Evolutionary conservation across 306 rosid genomes (phyloP), one percentile per base, ranked within the genome.

Genomic region (Prunus mongolica): DNA sequence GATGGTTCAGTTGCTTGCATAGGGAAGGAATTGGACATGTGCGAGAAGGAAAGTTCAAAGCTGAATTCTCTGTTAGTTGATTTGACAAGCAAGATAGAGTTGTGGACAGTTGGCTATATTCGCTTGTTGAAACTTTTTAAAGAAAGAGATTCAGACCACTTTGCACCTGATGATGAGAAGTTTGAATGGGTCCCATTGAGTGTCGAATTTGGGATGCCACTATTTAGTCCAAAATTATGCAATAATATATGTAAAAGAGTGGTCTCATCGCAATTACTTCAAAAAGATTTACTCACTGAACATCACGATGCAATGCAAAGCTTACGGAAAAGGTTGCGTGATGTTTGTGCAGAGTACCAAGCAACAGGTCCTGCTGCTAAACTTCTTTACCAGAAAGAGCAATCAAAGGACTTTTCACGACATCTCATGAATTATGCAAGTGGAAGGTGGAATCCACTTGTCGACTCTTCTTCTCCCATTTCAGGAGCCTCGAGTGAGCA

Each of bases 111-210:
- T 81, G 98, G 99, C 83, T 95, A 92, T 73, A 85, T 95, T 81
- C 91, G 98, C 45, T 68, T 95, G 10, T 82, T 95, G 77, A 95
- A 88, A 84, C 86, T 92, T 74, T 89, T 73, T 69, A 81, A 76
- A 74, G 99, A 88, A 80, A 84, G 81, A 82, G 90, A 88, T 62
- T 65, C 71, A 0, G 82, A 68, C 50, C 80, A 82, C 69, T 86
- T 84, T 68, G 85, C 86, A 67, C 73, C 90, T 15, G 84, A 80
- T 41, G 86, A 80, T 49, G 84, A 82, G 75, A 92, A 82, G 80
- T 88, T 86, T 83, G 97, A 95, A 72, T 95, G 98, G 99, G 97
- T 95, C 62, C 99, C 97, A 3, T 80, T 92, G 87, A 91, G 97
- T 63, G 90, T 92, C 62, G 99, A 88, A 81, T 95, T 95, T 61